These are phyloP conservation scores for Penicillium sp. DNA, from an alignment of 2,329 filamentous ascomycete genomes.

Conservation along the genomic window DNA sequence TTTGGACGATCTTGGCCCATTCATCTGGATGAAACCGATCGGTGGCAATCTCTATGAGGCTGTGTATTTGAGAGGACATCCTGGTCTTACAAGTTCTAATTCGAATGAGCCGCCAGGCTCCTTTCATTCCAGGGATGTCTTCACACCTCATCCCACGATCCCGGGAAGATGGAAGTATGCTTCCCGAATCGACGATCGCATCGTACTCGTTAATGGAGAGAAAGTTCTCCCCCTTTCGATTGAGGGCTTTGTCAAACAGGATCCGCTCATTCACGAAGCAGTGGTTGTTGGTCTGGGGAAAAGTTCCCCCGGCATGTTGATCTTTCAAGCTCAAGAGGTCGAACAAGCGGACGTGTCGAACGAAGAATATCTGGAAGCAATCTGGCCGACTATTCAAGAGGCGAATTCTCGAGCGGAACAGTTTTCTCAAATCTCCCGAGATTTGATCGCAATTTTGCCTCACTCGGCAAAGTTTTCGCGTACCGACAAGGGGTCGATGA, in stretches of 20 bases:
- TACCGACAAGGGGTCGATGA: slow-evolving; percentile 52
- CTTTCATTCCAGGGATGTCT: slow-evolving; percentile 30
- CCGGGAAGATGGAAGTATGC: slow-evolving; percentile 30
- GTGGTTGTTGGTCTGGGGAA: slow-evolving; percentile 27
- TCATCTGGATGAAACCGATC: slow-evolving; percentile 36
- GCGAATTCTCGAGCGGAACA: slow-evolving; percentile 39
- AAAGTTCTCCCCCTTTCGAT: slow-evolving; percentile 31
- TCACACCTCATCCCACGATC: slow-evolving; percentile 26
- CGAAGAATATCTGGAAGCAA: slow-evolving; percentile 29
- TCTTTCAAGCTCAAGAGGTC: slow-evolving; percentile 23
- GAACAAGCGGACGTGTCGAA: slow-evolving; percentile 18
- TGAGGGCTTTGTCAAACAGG: slow-evolving; percentile 29
- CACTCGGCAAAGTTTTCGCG: slow-evolving; percentile 38
- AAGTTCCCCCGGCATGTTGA: slow-evolving; percentile 24
- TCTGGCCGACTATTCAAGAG: slow-evolving; percentile 36
- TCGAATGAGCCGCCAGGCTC: slow-evolving; percentile 29
- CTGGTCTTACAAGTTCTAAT: slow-evolving; percentile 28
- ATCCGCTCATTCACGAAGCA: slow-evolving; percentile 26
- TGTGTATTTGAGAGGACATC: slow-evolving; percentile 28
- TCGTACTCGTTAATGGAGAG: slow-evolving; percentile 30
- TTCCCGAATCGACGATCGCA: slow-evolving; percentile 28
- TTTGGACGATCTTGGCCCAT: slow-evolving; percentile 32
- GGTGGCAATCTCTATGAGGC: slow-evolving; percentile 23
- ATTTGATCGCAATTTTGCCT: slow-evolving; percentile 35
- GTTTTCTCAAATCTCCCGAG: slow-evolving; percentile 42